Evolutionary conservation across 192 early-diverging fungal genomes (phyloP).

Genomic region (Podila horticola): DNA sequence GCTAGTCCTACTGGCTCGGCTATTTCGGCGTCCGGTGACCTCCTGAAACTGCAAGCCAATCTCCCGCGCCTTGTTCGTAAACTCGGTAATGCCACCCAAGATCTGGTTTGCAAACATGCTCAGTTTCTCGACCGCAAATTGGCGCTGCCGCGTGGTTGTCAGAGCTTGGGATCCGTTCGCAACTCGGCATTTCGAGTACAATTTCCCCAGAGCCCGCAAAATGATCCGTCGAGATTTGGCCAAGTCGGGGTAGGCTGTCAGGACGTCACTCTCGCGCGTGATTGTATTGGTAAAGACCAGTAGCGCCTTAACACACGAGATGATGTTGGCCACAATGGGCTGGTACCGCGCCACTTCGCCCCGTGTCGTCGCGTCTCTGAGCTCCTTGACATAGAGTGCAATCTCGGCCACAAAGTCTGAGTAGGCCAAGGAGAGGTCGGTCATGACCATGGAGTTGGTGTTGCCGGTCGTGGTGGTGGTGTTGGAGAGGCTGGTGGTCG

Average conservation of each 20-base stretch:
- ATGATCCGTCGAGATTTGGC: conserved; percentile 22
- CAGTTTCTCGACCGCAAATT: conserved; percentile 36
- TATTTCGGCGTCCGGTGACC: not conserved
- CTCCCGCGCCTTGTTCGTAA: conserved; percentile 23
- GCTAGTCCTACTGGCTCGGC: not conserved
- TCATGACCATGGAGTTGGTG: not conserved
- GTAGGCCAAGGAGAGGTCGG: conserved; percentile 16
- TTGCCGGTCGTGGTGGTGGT: not conserved
- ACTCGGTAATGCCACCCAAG: conserved; percentile 32
- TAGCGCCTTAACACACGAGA: conserved; percentile 31
- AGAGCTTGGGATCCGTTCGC: conserved; percentile 34
- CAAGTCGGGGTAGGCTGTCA: conserved; percentile 34
- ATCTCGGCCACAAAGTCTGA: conserved; percentile 41
- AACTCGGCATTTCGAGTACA: conserved; percentile 37
- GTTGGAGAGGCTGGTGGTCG: not conserved
- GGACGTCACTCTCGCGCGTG: conserved; percentile 34
- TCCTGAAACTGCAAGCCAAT: conserved; percentile 28
- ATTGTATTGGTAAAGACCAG: conserved; percentile 44
- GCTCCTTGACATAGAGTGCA: conserved; percentile 21
- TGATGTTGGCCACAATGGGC: conserved; percentile 33
- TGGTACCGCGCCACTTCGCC: conserved; percentile 26
- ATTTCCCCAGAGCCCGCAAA: conserved; percentile 36
- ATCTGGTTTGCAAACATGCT: conserved; percentile 23
- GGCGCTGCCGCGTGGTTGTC: conserved; percentile 27
- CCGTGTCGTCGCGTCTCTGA: conserved; percentile 17